These are phyloP conservation scores for Aspergillus bridgeri DNA, from an alignment of 495 filamentous ascomycete species.

Conservation along the genomic window DNA sequence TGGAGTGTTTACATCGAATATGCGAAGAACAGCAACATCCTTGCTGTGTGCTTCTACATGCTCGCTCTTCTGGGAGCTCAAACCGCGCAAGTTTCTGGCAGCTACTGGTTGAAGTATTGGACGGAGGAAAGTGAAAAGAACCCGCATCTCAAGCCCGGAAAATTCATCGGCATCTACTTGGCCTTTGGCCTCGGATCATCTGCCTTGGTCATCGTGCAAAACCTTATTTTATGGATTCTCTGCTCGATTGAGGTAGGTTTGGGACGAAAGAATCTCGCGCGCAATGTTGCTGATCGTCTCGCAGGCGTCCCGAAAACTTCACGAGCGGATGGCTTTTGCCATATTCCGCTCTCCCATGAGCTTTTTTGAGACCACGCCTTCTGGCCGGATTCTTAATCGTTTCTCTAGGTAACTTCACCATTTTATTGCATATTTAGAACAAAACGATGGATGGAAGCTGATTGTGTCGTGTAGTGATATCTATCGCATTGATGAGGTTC, in stretches of 20 bases:
- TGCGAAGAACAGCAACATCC: conserved; percentile 86
- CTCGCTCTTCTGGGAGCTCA: conserved; percentile 74
- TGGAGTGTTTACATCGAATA: conserved; percentile 89
- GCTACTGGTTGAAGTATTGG: conserved; percentile 92
- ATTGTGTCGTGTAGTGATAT: conserved; percentile 62
- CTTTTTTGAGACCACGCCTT: conserved; percentile 99
- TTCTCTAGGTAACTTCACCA: conserved; percentile 71
- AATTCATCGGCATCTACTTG: conserved; percentile 93
- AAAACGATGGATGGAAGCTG: neutral
- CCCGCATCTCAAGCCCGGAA: conserved; percentile 71
- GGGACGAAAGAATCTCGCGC: neutral
- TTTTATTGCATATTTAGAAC: neutral
- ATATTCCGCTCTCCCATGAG: conserved; percentile 98
- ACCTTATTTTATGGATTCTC: conserved; percentile 96
- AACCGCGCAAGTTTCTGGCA: conserved; percentile 74
- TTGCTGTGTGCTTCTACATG: conserved; percentile 79
- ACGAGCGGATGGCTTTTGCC: conserved; percentile 96
- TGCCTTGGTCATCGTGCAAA: conserved; percentile 82
- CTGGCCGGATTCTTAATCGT: conserved; percentile 91
- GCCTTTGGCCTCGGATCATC: conserved; percentile 90
- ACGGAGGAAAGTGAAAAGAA: conserved; percentile 68
- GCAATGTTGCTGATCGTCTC: conserved; percentile 13
- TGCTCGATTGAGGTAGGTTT: conserved; percentile 84
- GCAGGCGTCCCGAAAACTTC: conserved; percentile 87
- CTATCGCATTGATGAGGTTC: conserved; percentile 91